Conservation (phyloP, 2,329 filamentous ascomycete species). For the Aspergillus tanneri region DNA sequence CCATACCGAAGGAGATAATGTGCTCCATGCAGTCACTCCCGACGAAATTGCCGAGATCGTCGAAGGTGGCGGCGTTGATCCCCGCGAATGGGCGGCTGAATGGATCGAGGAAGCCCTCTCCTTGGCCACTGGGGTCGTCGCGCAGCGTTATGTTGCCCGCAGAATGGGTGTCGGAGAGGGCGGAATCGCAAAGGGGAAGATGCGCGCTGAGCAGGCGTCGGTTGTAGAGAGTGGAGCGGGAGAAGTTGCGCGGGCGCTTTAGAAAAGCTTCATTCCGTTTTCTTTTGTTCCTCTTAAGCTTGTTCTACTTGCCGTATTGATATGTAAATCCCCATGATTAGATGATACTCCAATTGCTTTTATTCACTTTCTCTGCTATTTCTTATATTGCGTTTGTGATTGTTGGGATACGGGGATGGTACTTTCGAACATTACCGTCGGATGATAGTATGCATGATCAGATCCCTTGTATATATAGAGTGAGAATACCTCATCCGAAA, state of each 20-base stretch:
- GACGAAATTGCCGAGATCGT: constrained; percentile 87
- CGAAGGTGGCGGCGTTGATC: constrained; percentile 72
- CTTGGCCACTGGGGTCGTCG: constrained; percentile 77
- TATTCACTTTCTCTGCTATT: neutral
- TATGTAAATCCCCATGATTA: constrained; percentile 9
- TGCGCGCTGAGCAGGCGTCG: constrained; percentile 53
- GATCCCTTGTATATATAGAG: neutral
- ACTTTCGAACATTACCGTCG: neutral
- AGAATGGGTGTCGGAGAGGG: constrained; percentile 95
- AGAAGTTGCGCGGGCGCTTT: constrained; percentile 58
- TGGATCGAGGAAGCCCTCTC: constrained; percentile 89
- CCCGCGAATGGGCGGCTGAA: constrained; percentile 93
- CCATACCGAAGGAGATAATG: constrained; percentile 38
- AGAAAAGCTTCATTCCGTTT: constrained; percentile 13
- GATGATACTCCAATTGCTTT: constrained; percentile 12
- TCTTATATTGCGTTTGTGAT: neutral
- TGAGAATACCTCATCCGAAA: neutral
- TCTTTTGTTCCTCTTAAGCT: constrained; percentile 6
- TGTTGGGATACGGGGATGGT: neutral
- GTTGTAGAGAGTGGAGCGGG: constrained; percentile 59
- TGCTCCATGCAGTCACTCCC: constrained; percentile 53
- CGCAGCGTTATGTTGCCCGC: constrained; percentile 90
- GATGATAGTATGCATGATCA: constrained; percentile 1
- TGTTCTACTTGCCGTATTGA: constrained; percentile 2
- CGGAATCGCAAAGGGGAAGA: constrained; percentile 58